A percentile compares a stretch with the other conserved stretches of the same genome.
Conservation (phyloP, 306 rosid species). For the Astragalus membranaceus region DNA sequence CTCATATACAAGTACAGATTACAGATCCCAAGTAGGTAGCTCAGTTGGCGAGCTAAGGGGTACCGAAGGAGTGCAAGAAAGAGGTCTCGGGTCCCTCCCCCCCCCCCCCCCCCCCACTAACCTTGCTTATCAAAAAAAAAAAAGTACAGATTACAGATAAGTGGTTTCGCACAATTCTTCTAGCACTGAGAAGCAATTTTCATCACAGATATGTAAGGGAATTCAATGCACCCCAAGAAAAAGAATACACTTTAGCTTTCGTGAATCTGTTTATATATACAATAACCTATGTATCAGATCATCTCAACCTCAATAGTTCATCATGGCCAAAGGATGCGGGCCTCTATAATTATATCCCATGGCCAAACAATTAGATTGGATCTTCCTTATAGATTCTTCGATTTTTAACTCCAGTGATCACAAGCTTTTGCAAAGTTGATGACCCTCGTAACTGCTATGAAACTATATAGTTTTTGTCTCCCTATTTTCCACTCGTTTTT, state of each 20-base stretch:
- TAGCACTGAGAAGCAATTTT: too few species aligned
- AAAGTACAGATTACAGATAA: too few species aligned
- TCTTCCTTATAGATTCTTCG: constrained; percentile 9
- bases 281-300: background rate
- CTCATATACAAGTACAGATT: too few species aligned
- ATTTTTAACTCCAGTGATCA: background rate
- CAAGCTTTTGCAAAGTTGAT: constrained; percentile 13
- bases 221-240: background rate
- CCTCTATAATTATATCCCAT: background rate
- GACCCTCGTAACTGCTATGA: constrained; percentile 11
- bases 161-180: too few species aligned
- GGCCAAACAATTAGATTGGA: too few species aligned
- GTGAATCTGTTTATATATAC: background rate
- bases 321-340: background rate
- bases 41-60: too few species aligned
- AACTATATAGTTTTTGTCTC: background rate
- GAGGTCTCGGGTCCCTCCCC: too few species aligned
- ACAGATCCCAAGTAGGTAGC: too few species aligned
- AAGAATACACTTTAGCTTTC: background rate
- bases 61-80: too few species aligned
- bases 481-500: constrained; percentile 8
- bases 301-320: constrained; percentile 1
- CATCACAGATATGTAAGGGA: background rate
- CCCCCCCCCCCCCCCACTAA: too few species aligned
- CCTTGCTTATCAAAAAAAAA: too few species aligned